Percentiles rank a stretch among this genome's conserved stretches.
phyloP scores from a whole-genome alignment of 1,284 basidiomycete genomes.

The Trametes pubescens region DNA sequence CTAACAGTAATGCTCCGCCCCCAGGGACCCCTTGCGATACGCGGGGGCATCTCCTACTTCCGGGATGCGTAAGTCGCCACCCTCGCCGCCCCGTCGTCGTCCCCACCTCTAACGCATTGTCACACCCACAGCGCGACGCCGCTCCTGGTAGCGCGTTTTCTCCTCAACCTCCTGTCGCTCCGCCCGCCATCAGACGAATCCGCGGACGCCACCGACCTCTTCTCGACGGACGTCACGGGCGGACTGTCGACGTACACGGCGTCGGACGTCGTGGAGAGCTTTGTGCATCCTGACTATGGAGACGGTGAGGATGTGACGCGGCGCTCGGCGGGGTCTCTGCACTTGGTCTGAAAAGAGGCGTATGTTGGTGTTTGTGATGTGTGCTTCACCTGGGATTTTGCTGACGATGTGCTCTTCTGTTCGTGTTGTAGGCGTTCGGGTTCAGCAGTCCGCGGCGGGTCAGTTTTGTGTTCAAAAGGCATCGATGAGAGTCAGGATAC shows the following conservation, averaged over 20 bases:
- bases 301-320: neutral
- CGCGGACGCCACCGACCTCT: neutral
- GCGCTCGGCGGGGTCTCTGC: neutral
- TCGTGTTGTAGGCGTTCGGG: too few relatives aligned
- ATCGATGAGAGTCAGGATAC: too few relatives aligned
- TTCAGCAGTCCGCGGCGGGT: too few relatives aligned
- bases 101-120: neutral
- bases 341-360: neutral
- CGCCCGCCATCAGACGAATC: neutral
- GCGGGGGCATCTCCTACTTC: slow-evolving; percentile 8
- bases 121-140: neutral
- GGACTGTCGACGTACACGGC: neutral
- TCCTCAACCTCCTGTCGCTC: slow-evolving; percentile 5
- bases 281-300: neutral
- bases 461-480: too few relatives aligned
- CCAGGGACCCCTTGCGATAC: neutral
- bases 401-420: too few relatives aligned
- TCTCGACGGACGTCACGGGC: neutral
- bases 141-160: slow-evolving; percentile 5
- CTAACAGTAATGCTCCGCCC: neutral
- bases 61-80: slow-evolving; percentile 8
- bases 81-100: neutral
- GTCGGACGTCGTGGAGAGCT: neutral
- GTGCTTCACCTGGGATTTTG: too few relatives aligned
- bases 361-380: too few relatives aligned